Percentiles rank a stretch among this genome's conserved stretches.
These are phyloP conservation scores for Trichophyton rubrum DNA, from an alignment of 2,329 filamentous ascomycete species.

Conservation along the genomic window DNA sequence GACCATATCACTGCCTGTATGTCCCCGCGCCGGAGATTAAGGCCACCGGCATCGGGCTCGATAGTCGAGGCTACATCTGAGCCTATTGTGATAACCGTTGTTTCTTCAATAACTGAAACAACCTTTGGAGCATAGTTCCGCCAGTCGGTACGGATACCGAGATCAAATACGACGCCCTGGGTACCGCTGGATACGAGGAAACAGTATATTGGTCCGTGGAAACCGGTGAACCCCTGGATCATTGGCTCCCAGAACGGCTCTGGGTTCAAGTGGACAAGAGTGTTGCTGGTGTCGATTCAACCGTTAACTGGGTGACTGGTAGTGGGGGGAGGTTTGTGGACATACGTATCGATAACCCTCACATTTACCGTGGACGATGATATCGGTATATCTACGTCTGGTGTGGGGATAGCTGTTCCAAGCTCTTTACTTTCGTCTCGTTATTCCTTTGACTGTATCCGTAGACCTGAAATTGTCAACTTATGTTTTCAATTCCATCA, in stretches of 20 bases:
- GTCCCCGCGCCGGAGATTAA: not conserved
- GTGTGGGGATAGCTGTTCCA: not conserved
- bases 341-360: not conserved
- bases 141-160: not conserved
- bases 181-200: not conserved
- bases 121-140: not conserved
- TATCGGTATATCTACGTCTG: not conserved
- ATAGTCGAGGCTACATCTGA: not conserved
- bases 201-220: not conserved
- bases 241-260: not conserved
- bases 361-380: not conserved
- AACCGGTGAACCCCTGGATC: not conserved
- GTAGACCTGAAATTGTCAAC: not conserved
- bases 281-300: too few species aligned
- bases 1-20: too few species aligned
- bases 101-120: not conserved
- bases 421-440: not conserved
- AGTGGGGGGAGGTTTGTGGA: not conserved
- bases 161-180: not conserved
- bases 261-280: not conserved
- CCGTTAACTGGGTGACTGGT: too few species aligned
- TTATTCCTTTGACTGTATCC: not conserved
- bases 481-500: not conserved
- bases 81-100: constrained; percentile 7
- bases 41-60: not conserved